Conservation (phyloP, 2,329 filamentous ascomycete genomes). For the Gaeumannomyces sp. region DNA sequence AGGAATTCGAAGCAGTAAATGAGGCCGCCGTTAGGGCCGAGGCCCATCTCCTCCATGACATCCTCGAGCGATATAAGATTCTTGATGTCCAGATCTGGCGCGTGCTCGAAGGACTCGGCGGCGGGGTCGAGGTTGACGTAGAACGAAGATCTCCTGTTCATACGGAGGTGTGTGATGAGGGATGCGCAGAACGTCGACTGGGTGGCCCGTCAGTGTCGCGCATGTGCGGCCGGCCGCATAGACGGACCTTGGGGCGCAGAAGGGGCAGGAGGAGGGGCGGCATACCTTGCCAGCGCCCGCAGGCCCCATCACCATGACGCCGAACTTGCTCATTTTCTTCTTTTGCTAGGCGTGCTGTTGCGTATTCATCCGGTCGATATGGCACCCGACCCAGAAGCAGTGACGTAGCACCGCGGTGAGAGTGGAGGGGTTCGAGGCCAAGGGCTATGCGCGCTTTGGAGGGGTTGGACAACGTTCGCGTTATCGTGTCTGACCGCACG, state of each 20-base stretch:
- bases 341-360: too few relatives aligned
- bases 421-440: too few relatives aligned
- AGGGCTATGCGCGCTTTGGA: too few relatives aligned
- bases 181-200: slow-evolving; percentile 91
- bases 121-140: slow-evolving; percentile 98
- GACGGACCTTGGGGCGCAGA: not conserved
- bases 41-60: slow-evolving; percentile 90
- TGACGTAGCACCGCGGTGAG: too few relatives aligned
- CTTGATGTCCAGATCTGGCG: slow-evolving; percentile 91
- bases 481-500: too few relatives aligned
- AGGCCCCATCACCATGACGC: slow-evolving; percentile 91
- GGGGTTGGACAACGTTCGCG: too few relatives aligned
- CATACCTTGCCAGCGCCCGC: slow-evolving; percentile 84
- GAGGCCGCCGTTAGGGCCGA: slow-evolving; percentile 86
- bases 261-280: slow-evolving; percentile 6
- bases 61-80: slow-evolving; percentile 90
- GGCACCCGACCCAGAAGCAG: too few relatives aligned
- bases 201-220: not conserved
- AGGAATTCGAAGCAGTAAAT: slow-evolving; percentile 98
- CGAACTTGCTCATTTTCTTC: slow-evolving; percentile 77
- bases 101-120: slow-evolving; percentile 85
- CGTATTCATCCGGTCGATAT: too few relatives aligned
- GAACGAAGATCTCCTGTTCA: slow-evolving; percentile 88
- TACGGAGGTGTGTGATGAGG: slow-evolving; percentile 86
- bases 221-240: too few relatives aligned